Percentiles rank a stretch among this genome's conserved stretches.
These are phyloP conservation scores for Penicillium sp. DNA, from an alignment of 2,329 filamentous ascomycete species.

Conservation along the genomic window DNA sequence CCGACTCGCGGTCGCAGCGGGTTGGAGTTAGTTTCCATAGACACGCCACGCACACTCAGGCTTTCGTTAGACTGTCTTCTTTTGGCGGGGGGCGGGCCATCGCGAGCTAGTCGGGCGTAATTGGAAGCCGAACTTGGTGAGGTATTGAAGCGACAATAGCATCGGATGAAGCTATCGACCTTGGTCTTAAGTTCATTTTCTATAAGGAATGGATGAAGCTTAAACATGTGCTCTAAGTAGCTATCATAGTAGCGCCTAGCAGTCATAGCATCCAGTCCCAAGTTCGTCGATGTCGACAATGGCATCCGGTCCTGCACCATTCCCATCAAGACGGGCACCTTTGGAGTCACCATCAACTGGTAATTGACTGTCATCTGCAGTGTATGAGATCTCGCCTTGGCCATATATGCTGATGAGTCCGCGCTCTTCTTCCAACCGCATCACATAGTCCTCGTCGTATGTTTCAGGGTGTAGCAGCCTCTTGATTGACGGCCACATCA, in stretches of 20 bases:
- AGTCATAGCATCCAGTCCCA: slow-evolving; percentile 55
- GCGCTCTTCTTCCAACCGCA: slow-evolving; percentile 70
- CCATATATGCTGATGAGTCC: slow-evolving; percentile 75
- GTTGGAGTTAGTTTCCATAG: slow-evolving; percentile 9
- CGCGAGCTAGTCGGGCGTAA: slow-evolving; percentile 12
- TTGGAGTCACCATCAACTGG: slow-evolving; percentile 25
- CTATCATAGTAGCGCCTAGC: slow-evolving; percentile 53
- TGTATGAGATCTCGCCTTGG: slow-evolving; percentile 70
- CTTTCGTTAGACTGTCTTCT: slow-evolving; percentile 41
- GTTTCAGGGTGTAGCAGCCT: slow-evolving; percentile 58
- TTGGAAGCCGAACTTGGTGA: slow-evolving; percentile 6
- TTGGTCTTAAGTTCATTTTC: slow-evolving; percentile 52
- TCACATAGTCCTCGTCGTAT: slow-evolving; percentile 69
- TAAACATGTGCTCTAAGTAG: slow-evolving; percentile 61
- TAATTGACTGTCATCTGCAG: slow-evolving; percentile 49
- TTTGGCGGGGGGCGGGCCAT: slow-evolving; percentile 34
- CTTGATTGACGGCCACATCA: slow-evolving; percentile 69
- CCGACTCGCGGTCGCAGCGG: slow-evolving; percentile 33
- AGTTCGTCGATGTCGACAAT: slow-evolving; percentile 52
- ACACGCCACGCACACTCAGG: slow-evolving; percentile 25
- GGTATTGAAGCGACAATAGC: slow-evolving; percentile 43
- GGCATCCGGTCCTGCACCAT: slow-evolving; percentile 28
- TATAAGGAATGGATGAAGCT: slow-evolving; percentile 64
- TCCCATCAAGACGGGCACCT: slow-evolving; percentile 9
- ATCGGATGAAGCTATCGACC: slow-evolving; percentile 52